Percentiles rank a stretch among this genome's conserved stretches.
Evolutionary conservation across 2,329 filamentous ascomycete species (phyloP).

Genomic region (Pseudopyrenochaeta lycopersici): DNA sequence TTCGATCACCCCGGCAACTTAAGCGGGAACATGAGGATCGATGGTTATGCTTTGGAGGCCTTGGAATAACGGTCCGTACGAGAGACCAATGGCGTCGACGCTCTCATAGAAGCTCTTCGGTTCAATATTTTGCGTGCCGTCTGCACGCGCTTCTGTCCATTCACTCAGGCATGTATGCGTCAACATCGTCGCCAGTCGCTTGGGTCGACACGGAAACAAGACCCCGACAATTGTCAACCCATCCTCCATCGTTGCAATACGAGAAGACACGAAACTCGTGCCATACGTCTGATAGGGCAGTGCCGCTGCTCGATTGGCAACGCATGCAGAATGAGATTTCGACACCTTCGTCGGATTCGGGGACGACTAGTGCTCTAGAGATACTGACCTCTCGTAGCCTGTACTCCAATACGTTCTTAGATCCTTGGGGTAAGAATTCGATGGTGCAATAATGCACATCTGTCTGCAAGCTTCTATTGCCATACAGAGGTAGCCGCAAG

Average conservation of each 20-base stretch:
- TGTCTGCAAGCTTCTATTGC: slow-evolving; percentile 23
- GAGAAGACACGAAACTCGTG: slow-evolving; percentile 28
- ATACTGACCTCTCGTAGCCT: slow-evolving; percentile 29
- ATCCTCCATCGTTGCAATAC: slow-evolving; percentile 13
- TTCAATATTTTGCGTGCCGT: neutral
- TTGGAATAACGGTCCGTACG: slow-evolving; percentile 22
- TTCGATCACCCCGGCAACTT: slow-evolving; percentile 11
- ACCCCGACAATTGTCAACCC: slow-evolving; percentile 25
- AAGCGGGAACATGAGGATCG: neutral
- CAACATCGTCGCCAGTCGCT: slow-evolving; percentile 3
- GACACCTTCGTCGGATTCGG: slow-evolving; percentile 32
- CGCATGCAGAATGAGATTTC: slow-evolving; percentile 28
- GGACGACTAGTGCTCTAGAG: slow-evolving; percentile 26
- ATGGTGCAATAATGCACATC: slow-evolving; percentile 12
- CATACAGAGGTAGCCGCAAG: slow-evolving; percentile 23
- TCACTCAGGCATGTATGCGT: slow-evolving; percentile 5
- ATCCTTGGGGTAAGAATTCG: slow-evolving; percentile 1
- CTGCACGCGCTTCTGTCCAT: slow-evolving; percentile 1
- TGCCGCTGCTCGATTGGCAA: neutral
- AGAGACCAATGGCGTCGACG: slow-evolving; percentile 17
- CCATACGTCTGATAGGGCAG: slow-evolving; percentile 11
- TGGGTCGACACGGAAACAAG: slow-evolving; percentile 8
- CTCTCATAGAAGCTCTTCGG: slow-evolving; percentile 11
- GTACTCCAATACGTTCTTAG: slow-evolving; percentile 5
- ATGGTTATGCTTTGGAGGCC: slow-evolving; percentile 9